These are phyloP conservation scores for Tricharina praecox DNA, from an alignment of 495 filamentous ascomycete species.

Conservation along the genomic window DNA sequence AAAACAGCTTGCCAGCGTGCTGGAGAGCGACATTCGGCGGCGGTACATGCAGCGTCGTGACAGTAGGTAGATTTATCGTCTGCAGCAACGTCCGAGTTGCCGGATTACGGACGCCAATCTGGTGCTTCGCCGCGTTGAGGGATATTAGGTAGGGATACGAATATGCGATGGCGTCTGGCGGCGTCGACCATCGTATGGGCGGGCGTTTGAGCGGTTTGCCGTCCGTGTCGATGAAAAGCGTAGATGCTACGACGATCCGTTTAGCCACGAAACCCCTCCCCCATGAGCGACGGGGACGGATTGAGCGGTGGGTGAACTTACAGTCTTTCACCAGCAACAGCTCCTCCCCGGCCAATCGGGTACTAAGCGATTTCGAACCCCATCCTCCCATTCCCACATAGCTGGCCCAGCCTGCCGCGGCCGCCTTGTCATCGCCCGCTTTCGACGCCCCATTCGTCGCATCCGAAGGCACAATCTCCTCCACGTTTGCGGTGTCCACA, in stretches of 20 bases:
- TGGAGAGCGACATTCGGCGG: constrained; percentile 82
- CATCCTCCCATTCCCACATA: constrained; percentile 88
- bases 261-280: constrained; percentile 3
- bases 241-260: constrained; percentile 38
- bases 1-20: constrained; percentile 86
- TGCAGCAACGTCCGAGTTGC: constrained; percentile 78
- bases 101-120: constrained; percentile 80
- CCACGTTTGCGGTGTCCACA: constrained; percentile 49
- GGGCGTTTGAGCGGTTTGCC: constrained; percentile 68
- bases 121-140: constrained; percentile 69
- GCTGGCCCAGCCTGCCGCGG: constrained; percentile 44
- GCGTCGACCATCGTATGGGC: constrained; percentile 78
- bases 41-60: constrained; percentile 74
- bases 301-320: constrained; percentile 14
- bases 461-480: constrained; percentile 65
- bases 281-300: too few relatives aligned
- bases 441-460: constrained; percentile 50
- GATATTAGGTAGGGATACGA: constrained; percentile 90
- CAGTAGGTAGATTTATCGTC: constrained; percentile 60
- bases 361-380: constrained; percentile 76
- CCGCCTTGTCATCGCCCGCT: constrained; percentile 45
- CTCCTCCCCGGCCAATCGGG: constrained; percentile 63
- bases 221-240: constrained; percentile 68
- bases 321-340: constrained; percentile 87
- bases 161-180: constrained; percentile 81